Conservation (phyloP, 225 moss, liverwort and hornwort species). For the Thuidium tamariscinum region DNA sequence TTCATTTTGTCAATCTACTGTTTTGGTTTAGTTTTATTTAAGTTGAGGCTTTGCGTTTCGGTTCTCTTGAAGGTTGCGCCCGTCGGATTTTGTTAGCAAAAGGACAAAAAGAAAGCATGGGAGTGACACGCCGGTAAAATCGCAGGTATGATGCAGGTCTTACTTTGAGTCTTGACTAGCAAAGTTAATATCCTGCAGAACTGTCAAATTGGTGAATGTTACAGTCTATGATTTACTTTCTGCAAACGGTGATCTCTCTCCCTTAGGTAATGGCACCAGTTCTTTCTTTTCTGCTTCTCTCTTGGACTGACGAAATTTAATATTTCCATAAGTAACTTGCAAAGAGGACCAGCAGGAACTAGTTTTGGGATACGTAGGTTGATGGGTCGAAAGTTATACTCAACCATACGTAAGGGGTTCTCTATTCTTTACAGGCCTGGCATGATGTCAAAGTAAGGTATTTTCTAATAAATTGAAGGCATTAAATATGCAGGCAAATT, state of each 20-base stretch:
- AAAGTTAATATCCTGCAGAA: neutral
- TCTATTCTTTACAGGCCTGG: neutral
- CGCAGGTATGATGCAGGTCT: constrained; percentile 21
- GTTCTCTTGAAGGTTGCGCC: constrained; percentile 32
- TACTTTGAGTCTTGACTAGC: neutral
- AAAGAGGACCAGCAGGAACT: neutral
- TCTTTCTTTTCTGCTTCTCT: neutral
- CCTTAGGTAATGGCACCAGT: neutral
- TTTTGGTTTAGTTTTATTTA: neutral
- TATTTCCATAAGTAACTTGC: neutral
- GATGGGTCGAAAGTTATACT: neutral
- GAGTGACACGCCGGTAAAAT: constrained; percentile 7
- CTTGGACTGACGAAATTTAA: neutral
- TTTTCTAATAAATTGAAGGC: neutral
- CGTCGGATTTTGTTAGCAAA: constrained; percentile 43
- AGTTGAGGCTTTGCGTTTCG: neutral
- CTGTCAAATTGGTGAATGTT: neutral
- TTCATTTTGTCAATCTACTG: neutral
- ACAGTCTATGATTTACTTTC: neutral
- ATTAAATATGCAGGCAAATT: constrained; percentile 16
- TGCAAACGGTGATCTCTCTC: neutral
- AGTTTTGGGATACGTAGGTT: neutral
- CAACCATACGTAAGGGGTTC: neutral
- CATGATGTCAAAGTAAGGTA: neutral
- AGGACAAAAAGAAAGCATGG: constrained; percentile 33